Evolutionary conservation across 306 rosid genomes (phyloP).

Genomic region (Macrotyloma uniflorum): DNA sequence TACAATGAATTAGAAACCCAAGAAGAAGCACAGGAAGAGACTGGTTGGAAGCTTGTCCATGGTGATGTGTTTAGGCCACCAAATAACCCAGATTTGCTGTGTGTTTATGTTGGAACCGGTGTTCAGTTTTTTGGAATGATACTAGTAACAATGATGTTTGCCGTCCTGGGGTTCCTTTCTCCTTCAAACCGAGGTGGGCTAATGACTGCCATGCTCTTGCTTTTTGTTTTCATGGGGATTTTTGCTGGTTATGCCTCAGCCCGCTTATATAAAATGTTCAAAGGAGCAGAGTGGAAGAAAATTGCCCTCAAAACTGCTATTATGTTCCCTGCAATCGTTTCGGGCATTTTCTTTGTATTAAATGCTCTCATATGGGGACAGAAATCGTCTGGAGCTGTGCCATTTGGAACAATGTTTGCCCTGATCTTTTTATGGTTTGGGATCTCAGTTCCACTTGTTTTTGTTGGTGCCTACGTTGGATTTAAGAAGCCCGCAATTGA

Average conservation of each 20-base stretch:
- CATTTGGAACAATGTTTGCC: conserved; percentile 99
- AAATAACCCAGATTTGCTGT: conserved; percentile 71
- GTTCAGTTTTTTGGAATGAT: conserved; percentile 93
- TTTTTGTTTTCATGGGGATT: conserved; percentile 95
- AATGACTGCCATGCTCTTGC: conserved; percentile 98
- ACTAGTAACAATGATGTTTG: conserved; percentile 90
- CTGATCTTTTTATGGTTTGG: conserved; percentile 96
- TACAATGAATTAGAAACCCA: conserved; percentile 97
- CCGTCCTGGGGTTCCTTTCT: conserved; percentile 93
- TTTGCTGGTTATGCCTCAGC: conserved; percentile 85
- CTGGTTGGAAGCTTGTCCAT: conserved; percentile 99
- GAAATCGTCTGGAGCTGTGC: conserved; percentile 98
- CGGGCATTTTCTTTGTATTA: conserved; percentile 72
- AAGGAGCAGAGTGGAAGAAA: conserved; percentile 94
- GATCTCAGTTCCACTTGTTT: conserved; percentile 94
- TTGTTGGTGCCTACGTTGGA: conserved; percentile 91
- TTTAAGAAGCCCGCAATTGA: conserved; percentile 92
- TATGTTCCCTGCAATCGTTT: conserved; percentile 78
- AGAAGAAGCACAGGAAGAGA: conserved; percentile 99
- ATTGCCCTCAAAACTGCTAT: conserved; percentile 82
- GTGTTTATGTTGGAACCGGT: conserved; percentile 97
- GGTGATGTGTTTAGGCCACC: conserved; percentile 99
- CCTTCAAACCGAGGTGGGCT: conserved; percentile 98
- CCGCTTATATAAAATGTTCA: conserved; percentile 88
- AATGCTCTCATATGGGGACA: conserved; percentile 94